A percentile compares a stretch with the other conserved stretches of the same genome.
These are phyloP conservation scores for Paramecium octaurelia DNA, from an alignment of 73 alveolate genomes.

Conservation along the genomic window DNA sequence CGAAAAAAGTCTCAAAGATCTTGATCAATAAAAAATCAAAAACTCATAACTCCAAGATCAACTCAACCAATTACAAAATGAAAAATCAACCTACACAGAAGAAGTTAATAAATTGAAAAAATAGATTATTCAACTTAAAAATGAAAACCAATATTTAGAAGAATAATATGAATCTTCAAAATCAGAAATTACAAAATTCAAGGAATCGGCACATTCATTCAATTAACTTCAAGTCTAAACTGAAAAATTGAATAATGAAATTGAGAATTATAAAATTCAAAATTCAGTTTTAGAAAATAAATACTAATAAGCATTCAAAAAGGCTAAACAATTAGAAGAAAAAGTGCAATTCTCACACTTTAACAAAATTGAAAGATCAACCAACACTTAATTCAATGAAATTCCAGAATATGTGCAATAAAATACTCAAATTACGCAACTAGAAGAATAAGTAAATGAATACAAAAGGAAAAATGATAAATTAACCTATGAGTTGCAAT, in stretches of 20 bases:
- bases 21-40: neutral
- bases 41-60: neutral
- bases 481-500: neutral
- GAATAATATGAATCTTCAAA: neutral
- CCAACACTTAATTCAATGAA: neutral
- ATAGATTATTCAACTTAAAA: neutral
- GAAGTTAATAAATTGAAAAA: neutral
- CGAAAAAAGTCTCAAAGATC: conserved; percentile 6
- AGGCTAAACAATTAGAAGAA: conserved; percentile 18
- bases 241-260: conserved; percentile 5
- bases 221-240: neutral
- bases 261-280: neutral
- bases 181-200: neutral
- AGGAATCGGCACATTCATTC: neutral
- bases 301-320: neutral
- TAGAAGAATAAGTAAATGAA: neutral
- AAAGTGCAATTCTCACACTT: neutral
- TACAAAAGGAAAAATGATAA: conserved; percentile 1
- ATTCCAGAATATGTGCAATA: neutral
- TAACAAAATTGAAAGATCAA: neutral
- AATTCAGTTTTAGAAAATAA: neutral
- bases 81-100: neutral
- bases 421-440: neutral
- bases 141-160: conserved; percentile 31
- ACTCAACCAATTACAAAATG: neutral